Conservation (phyloP, 805 yeast species). For the Candida parachauliodes region DNA sequence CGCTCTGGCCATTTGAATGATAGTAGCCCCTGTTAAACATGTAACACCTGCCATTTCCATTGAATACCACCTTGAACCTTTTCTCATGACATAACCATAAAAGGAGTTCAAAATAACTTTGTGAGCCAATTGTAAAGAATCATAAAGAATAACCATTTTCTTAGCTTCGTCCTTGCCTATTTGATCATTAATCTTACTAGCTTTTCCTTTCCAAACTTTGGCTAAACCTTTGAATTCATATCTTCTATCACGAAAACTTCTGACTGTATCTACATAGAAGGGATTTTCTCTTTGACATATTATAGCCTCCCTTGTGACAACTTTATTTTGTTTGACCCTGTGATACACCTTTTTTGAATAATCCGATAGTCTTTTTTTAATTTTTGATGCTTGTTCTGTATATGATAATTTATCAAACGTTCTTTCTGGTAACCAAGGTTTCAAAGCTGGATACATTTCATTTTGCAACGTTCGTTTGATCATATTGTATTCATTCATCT, state of each 20-base stretch:
- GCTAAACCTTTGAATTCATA: slow-evolving; percentile 93
- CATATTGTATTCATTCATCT: slow-evolving; percentile 87
- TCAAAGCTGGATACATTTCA: slow-evolving; percentile 68
- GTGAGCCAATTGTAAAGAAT: slow-evolving; percentile 93
- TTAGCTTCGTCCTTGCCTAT: slow-evolving; percentile 81
- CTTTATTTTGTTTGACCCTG: slow-evolving; percentile 74
- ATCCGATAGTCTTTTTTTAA: slow-evolving; percentile 76
- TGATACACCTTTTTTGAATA: slow-evolving; percentile 85
- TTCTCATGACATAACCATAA: slow-evolving; percentile 98
- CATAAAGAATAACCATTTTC: slow-evolving; percentile 90
- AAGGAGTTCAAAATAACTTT: slow-evolving; percentile 94
- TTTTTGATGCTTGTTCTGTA: slow-evolving; percentile 68
- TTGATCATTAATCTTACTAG: slow-evolving; percentile 53
- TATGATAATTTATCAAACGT: slow-evolving; percentile 74
- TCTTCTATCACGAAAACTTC: slow-evolving; percentile 91
- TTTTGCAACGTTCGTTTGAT: slow-evolving; percentile 76
- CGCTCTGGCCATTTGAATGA: slow-evolving; percentile 93
- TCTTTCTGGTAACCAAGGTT: slow-evolving; percentile 53
- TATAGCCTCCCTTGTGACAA: slow-evolving; percentile 85
- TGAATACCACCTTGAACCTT: slow-evolving; percentile 98
- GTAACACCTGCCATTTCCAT: slow-evolving; percentile 99
- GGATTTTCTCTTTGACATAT: slow-evolving; percentile 98
- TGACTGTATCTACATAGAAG: slow-evolving; percentile 90
- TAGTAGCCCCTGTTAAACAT: slow-evolving; percentile 95
- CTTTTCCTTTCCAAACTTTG: slow-evolving; percentile 89